phyloP scores from a whole-genome alignment of 805 yeast species.

The Schwanniomyces yamadae region DNA sequence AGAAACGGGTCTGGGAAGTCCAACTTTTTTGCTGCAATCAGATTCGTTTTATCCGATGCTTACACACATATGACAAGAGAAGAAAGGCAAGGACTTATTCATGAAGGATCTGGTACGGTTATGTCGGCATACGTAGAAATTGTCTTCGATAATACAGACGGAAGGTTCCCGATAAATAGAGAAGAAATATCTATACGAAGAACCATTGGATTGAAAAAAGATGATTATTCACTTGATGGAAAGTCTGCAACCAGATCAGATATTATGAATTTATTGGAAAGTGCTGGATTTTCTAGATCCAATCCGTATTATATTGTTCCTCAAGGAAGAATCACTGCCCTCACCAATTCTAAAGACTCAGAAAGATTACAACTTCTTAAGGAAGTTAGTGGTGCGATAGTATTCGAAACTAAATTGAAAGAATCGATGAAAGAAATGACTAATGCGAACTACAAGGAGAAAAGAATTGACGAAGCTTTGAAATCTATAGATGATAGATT shows the following conservation, averaged over 20 bases:
- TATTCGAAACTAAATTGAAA: conserved; percentile 76
- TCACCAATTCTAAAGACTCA: conserved; percentile 84
- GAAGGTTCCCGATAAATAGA: conserved; percentile 67
- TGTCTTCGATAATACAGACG: conserved; percentile 75
- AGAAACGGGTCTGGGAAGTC: conserved; percentile 97
- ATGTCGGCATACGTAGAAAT: conserved; percentile 94
- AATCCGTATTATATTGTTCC: conserved; percentile 97
- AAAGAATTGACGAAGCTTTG: conserved; percentile 72
- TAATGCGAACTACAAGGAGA: conserved; percentile 65
- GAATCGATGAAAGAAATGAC: conserved; percentile 81
- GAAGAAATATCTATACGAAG: conserved; percentile 75
- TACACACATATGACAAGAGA: conserved; percentile 81
- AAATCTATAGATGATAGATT: conserved; percentile 68
- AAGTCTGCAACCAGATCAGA: conserved; percentile 78
- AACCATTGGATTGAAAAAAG: conserved; percentile 90
- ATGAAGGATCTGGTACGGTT: conserved; percentile 86
- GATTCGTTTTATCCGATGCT: conserved; percentile 90
- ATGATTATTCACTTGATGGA: conserved; percentile 83
- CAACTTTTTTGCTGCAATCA: conserved; percentile 90
- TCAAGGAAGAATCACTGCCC: conserved; percentile 85
- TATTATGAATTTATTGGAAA: conserved; percentile 76
- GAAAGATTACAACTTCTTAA: conserved; percentile 79
- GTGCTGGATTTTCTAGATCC: conserved; percentile 87
- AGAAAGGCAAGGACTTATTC: conserved; percentile 82
- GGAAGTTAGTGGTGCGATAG: conserved; percentile 93